Percentiles rank a stretch among this genome's conserved stretches.
Conservation (phyloP, 495 filamentous ascomycete species). For the Penicillium crystallinum region DNA sequence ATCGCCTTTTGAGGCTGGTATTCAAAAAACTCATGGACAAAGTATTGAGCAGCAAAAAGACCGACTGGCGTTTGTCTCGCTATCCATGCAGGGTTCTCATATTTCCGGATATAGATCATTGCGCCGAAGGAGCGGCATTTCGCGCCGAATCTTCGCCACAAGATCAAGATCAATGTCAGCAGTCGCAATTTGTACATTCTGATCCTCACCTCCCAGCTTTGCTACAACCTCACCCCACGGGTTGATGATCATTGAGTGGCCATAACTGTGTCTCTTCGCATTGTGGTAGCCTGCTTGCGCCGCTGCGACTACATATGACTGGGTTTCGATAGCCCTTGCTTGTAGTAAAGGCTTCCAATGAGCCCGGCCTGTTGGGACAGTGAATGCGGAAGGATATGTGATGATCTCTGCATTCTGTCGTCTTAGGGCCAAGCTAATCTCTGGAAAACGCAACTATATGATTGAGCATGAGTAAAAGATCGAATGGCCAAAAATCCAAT, state of each 20-base stretch:
- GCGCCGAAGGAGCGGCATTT: conserved; percentile 60
- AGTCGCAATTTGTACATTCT: conserved; percentile 48
- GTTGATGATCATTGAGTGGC: conserved; percentile 79
- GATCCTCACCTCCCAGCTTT: conserved; percentile 49
- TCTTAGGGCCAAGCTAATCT: conserved; percentile 62
- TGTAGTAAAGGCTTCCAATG: conserved; percentile 80
- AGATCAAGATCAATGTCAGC: conserved; percentile 48
- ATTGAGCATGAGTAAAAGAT: neutral
- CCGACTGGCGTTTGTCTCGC: neutral
- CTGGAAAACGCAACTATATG: conserved; percentile 67
- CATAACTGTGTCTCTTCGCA: conserved; percentile 75
- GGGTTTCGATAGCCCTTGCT: conserved; percentile 84
- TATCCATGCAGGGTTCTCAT: conserved; percentile 15
- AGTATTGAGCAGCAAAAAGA: neutral
- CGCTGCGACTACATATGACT: conserved; percentile 80
- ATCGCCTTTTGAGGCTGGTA: neutral
- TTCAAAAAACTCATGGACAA: neutral
- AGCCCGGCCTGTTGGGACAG: conserved; percentile 74
- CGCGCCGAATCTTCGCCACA: conserved; percentile 47
- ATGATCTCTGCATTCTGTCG: conserved; percentile 68
- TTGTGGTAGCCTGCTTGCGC: conserved; percentile 81
- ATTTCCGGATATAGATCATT: conserved; percentile 61
- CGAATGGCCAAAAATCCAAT: neutral
- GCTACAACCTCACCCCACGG: conserved; percentile 81
- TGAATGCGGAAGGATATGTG: conserved; percentile 88